These are phyloP conservation scores for Meira miltonrushii DNA, from an alignment of 1,284 basidiomycete genomes.

Conservation along the genomic window DNA sequence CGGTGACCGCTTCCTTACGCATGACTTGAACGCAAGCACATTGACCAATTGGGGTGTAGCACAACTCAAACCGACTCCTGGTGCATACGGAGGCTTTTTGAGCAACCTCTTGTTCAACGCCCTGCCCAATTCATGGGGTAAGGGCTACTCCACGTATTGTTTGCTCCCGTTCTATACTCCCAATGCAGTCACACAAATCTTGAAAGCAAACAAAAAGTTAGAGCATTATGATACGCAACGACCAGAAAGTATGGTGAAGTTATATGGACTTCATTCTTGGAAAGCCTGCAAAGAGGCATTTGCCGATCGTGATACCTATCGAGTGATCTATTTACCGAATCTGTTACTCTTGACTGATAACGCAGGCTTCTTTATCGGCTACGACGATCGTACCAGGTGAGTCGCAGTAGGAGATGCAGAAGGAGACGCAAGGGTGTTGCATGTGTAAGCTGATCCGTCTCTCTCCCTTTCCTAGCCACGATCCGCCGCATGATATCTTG, in stretches of 20 bases:
- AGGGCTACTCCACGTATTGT: constrained; percentile 62
- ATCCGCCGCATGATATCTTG: constrained; percentile 10
- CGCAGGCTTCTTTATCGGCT: constrained; percentile 15
- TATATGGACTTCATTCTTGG: constrained; percentile 58
- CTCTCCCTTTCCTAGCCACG: constrained; percentile 6
- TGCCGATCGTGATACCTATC: constrained; percentile 43
- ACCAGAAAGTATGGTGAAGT: constrained; percentile 30
- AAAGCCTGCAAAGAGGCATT: constrained; percentile 55
- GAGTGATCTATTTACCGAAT: constrained; percentile 17
- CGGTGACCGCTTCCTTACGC: constrained; percentile 74
- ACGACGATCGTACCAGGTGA: constrained; percentile 2
- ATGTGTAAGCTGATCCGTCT: background rate
- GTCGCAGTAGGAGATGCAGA: background rate
- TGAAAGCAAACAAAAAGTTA: constrained; percentile 60
- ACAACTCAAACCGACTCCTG: constrained; percentile 23
- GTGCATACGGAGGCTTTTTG: constrained; percentile 55
- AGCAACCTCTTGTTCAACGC: constrained; percentile 64
- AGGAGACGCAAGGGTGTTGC: background rate
- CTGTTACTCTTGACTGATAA: constrained; percentile 3
- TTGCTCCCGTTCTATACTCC: constrained; percentile 80
- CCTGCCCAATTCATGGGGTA: constrained; percentile 57
- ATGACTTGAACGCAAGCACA: constrained; percentile 72
- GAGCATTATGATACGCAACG: constrained; percentile 57
- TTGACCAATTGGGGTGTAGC: constrained; percentile 58
- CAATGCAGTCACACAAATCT: constrained; percentile 57